Percentiles rank a stretch among this genome's conserved stretches.
These are phyloP conservation scores for Tolypocladium capitatum DNA, from an alignment of 2,329 filamentous ascomycete species.

Conservation along the genomic window DNA sequence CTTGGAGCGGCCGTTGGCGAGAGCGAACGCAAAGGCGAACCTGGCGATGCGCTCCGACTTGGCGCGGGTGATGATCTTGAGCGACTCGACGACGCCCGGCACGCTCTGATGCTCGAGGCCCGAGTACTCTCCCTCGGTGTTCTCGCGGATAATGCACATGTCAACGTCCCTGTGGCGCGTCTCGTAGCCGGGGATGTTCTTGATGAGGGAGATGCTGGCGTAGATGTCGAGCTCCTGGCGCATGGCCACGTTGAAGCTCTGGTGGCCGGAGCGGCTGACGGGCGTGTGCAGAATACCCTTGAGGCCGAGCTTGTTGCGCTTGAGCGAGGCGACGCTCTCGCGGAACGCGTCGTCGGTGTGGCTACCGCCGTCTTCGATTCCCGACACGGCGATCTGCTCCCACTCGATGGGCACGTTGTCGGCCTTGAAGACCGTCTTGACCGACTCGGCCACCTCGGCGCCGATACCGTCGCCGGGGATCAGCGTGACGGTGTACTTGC, in stretches of 20 bases:
- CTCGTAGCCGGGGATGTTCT: conserved; percentile 98
- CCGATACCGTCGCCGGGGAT: conserved; percentile 99
- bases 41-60: conserved; percentile 99
- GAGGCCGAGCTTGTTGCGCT: conserved; percentile 96
- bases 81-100: conserved; percentile 88
- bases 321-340: conserved; percentile 87
- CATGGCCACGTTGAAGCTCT: conserved; percentile 98
- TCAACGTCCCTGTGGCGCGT: conserved; percentile 96
- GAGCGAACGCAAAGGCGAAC: conserved; percentile 94
- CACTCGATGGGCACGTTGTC: conserved; percentile 98
- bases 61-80: conserved; percentile 98
- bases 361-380: conserved; percentile 66
- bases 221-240: conserved; percentile 99
- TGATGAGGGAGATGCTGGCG: conserved; percentile 92
- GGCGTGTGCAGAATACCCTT: conserved; percentile 99
- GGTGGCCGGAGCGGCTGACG: conserved; percentile 90
- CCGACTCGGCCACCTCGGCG: conserved; percentile 91
- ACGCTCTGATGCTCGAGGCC: conserved; percentile 98
- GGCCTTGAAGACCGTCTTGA: conserved; percentile 99
- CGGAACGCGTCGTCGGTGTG: conserved; percentile 91
- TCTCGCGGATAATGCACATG: conserved; percentile 98
- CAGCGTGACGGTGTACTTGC: conserved; percentile 97
- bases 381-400: conserved; percentile 95
- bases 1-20: conserved; percentile 98
- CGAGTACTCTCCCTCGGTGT: conserved; percentile 99